Percentiles rank a stretch among this genome's conserved stretches.
These are phyloP conservation scores for Penicillium pancosmium DNA, from an alignment of 495 filamentous ascomycete species.

Conservation along the genomic window DNA sequence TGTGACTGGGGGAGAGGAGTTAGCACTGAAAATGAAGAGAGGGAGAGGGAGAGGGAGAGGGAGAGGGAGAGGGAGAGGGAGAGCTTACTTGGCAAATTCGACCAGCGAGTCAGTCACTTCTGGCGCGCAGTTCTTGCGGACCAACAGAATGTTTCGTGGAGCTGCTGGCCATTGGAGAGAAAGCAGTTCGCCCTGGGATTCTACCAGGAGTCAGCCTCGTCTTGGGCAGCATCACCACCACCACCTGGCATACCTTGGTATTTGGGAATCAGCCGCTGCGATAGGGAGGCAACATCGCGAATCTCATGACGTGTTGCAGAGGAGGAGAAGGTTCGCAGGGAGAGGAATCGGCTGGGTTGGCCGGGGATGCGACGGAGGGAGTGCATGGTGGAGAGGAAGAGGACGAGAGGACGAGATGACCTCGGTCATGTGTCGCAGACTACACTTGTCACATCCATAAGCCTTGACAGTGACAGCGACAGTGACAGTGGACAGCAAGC, in stretches of 20 bases:
- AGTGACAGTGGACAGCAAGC: background rate
- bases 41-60: no score
- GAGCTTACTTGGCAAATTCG: slow-evolving; percentile 69
- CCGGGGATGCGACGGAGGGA: slow-evolving; percentile 11
- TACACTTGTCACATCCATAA: background rate
- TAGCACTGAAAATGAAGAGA: background rate
- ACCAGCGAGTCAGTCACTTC: slow-evolving; percentile 71
- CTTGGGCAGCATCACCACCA: slow-evolving; percentile 6
- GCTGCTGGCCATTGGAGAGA: slow-evolving; percentile 87
- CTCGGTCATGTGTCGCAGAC: slow-evolving; percentile 6
- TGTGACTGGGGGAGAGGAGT: slow-evolving; percentile 54
- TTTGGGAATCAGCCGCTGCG: slow-evolving; percentile 46
- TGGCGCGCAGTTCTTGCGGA: slow-evolving; percentile 80
- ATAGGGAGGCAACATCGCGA: slow-evolving; percentile 43
- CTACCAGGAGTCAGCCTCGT: slow-evolving; percentile 32
- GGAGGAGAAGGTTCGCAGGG: slow-evolving; percentile 41
- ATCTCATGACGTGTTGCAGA: slow-evolving; percentile 43
- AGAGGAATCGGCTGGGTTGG: background rate
- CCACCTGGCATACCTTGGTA: slow-evolving; percentile 51
- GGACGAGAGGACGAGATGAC: background rate
- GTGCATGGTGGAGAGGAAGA: background rate
- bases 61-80: background rate
- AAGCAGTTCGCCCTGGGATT: slow-evolving; percentile 67
- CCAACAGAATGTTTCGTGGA: slow-evolving; percentile 85
- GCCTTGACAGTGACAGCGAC: background rate